Base-by-base conservation (phyloP, 352 stramenopile genomes). In the Phytopythium sindhum region DNA sequence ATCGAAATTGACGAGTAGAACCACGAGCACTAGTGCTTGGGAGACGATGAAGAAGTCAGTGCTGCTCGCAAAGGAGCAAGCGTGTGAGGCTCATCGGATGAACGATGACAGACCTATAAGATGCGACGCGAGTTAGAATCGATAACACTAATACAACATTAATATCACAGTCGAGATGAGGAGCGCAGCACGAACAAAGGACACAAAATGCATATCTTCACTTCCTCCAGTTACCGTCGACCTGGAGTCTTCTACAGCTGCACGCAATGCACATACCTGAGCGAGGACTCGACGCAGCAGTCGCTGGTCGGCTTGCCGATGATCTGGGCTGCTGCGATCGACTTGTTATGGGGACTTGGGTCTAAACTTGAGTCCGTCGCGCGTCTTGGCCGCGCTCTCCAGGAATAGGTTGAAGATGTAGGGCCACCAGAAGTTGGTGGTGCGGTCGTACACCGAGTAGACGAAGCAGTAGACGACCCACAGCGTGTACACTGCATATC, bases 401-500 rank as follows among this genome's bases (percentile, higher is more conserved):
- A 88, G 63, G 44, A 92, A 69, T 50, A 92, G 74, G 56, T 92
- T 90, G 70, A 90, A 81, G 69, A 92, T 90, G 71, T 93, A 93
- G 9, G 84, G 81, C 84, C 84, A 93, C 84, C 81, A 91, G 50
- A 93, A 91, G 61, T 88, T 91, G 52, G 81, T 93, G 23, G 84
- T 93, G 57, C 84, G 84, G 63, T 93, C 84, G 68, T 90, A 93
- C 28, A 93, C 73, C 54, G 84, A 93, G 66, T 91, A 87, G 47
- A 93, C 70, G 57, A 91, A 93, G 67, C 84, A 91, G 70, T 93
- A 93, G 35, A 91, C 65, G 48, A 93, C 81, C 84, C 84, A 93
- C 15, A 81, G 53, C 39, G 82, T 89, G 63, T 93, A 93, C 72
- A 90, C 84, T 92, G 48, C 17, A 65, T n/a, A 60, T 35, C 57